Evolutionary conservation across 2,329 filamentous ascomycete species (phyloP).

Genomic region (Gliomastix tumulicola): DNA sequence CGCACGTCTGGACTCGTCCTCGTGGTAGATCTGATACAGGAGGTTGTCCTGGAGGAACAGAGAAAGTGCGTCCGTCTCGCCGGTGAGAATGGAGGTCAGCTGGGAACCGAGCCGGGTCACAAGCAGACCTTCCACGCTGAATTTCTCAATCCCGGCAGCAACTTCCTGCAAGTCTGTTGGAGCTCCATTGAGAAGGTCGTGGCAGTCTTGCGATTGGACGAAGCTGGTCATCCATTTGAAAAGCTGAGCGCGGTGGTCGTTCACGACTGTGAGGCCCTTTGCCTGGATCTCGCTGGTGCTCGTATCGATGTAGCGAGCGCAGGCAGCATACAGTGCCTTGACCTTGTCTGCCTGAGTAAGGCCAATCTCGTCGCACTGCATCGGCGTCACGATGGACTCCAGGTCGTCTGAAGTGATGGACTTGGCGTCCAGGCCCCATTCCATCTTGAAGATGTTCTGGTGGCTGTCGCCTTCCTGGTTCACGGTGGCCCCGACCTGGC

Average conservation of each 20-base stretch:
- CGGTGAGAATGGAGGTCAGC: not conserved
- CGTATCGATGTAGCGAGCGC: not conserved
- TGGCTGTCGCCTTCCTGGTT: too few species aligned
- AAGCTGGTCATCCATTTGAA: too few species aligned
- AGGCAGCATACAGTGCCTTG: not conserved
- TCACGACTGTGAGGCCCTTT: too few species aligned
- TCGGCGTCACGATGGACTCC: conserved; percentile 8
- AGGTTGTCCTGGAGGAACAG: not conserved
- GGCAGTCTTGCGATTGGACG: too few species aligned
- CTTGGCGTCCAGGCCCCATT: not conserved
- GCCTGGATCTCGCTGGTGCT: not conserved
- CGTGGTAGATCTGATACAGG: not conserved
- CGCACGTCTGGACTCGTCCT: not conserved
- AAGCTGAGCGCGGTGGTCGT: too few species aligned
- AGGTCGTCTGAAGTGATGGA: too few species aligned
- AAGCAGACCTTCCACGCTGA: too few species aligned
- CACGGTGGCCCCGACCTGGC: too few species aligned
- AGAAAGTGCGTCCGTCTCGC: not conserved
- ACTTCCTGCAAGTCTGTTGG: too few species aligned
- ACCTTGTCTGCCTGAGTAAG: not conserved
- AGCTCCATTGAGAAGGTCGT: too few species aligned
- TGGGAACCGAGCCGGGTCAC: too few species aligned
- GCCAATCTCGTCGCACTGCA: not conserved
- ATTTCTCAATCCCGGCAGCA: too few species aligned
- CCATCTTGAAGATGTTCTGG: not conserved